Percentiles rank a stretch among this genome's conserved stretches.
These are phyloP conservation scores for Arthrobotrys pseudoclavata DNA, from an alignment of 2,329 filamentous ascomycete genomes.

Conservation along the genomic window DNA sequence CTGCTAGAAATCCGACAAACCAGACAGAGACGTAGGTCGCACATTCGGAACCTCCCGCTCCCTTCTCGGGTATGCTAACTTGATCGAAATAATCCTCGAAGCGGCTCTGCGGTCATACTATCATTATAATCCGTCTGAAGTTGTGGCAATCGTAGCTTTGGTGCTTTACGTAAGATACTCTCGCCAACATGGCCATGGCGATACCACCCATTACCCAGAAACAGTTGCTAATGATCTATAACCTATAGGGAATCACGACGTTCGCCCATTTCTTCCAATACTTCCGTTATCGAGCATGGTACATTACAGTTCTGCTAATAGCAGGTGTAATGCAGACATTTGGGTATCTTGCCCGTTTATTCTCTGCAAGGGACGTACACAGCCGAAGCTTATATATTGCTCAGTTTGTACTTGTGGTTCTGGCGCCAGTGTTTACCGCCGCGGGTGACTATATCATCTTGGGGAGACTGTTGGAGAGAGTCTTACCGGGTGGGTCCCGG, in stretches of 20 bases:
- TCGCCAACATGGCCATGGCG: neutral
- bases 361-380: constrained; percentile 60
- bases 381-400: constrained; percentile 62
- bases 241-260: constrained; percentile 53
- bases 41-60: constrained; percentile 1
- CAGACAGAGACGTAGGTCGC: constrained; percentile 14
- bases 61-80: neutral
- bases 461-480: constrained; percentile 64
- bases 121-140: constrained; percentile 48
- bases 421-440: constrained; percentile 65
- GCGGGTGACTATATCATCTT: constrained; percentile 65
- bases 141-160: constrained; percentile 36
- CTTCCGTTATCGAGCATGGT: constrained; percentile 61
- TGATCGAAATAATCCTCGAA: constrained; percentile 6
- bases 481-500: constrained; percentile 62
- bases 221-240: neutral
- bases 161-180: constrained; percentile 51
- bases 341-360: constrained; percentile 60
- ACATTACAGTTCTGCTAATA: constrained; percentile 60
- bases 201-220: neutral
- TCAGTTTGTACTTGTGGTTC: constrained; percentile 64
- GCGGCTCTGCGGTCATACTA: constrained; percentile 37
- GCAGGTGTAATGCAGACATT: constrained; percentile 61
- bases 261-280: constrained; percentile 60
- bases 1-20: constrained; percentile 19